Conservation (phyloP, 148 eudicot genomes). For the Drosera capensis region DNA sequence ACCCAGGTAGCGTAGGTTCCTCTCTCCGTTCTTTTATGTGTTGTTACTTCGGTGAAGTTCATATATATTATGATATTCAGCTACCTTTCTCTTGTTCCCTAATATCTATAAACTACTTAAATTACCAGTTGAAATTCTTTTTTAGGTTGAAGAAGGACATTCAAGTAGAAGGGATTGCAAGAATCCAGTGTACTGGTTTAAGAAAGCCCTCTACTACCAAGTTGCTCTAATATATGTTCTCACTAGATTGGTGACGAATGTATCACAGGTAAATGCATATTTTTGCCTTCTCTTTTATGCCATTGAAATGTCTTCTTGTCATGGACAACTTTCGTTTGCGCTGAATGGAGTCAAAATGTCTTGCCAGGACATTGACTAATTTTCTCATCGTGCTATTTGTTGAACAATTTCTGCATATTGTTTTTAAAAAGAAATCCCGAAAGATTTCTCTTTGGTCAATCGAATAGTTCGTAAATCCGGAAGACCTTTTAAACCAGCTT, state of each 20-base stretch:
- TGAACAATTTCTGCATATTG: background rate
- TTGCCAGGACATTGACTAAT: background rate
- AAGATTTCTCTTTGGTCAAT: too few species aligned
- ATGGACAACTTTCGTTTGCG: background rate
- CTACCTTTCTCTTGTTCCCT: background rate
- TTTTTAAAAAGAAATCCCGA: too few species aligned
- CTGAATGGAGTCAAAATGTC: background rate
- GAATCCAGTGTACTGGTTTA: slow-evolving; percentile 94
- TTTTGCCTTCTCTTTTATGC: background rate
- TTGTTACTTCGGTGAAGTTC: background rate
- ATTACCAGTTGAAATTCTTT: slow-evolving; percentile 1
- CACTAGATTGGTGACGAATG: slow-evolving; percentile 80
- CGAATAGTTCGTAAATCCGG: too few species aligned
- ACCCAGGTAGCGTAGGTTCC: slow-evolving; percentile 42
- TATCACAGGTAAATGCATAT: slow-evolving; percentile 65
- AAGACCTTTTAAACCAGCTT: too few species aligned
- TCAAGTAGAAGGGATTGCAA: slow-evolving; percentile 28
- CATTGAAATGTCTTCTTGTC: background rate
- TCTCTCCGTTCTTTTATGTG: background rate
- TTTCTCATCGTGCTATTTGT: background rate
- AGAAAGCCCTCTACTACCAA: slow-evolving; percentile 74
- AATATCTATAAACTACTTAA: background rate
- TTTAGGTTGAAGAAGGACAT: slow-evolving; percentile 40
- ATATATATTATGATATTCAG: background rate
- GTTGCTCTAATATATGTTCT: slow-evolving; percentile 85